phyloP scores from a whole-genome alignment of 257 asterid species.

The Rhazya stricta region DNA sequence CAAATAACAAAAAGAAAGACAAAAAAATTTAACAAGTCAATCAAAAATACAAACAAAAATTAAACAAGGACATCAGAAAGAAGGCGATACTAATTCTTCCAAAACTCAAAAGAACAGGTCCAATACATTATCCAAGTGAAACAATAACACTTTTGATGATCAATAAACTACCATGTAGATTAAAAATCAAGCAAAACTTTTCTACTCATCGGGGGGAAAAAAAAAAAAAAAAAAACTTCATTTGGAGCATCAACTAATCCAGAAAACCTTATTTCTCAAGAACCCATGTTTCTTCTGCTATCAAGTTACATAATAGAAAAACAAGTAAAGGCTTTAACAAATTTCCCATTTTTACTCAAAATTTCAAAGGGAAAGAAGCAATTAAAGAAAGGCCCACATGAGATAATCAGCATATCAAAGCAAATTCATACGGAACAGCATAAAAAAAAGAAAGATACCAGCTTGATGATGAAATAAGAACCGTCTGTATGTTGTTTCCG shows the following conservation, averaged over 20 bases:
- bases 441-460: neutral
- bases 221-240: neutral
- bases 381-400: constrained; percentile 13
- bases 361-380: neutral
- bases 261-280: neutral
- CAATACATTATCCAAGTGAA: neutral
- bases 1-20: neutral
- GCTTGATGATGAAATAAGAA: neutral
- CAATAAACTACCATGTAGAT: neutral
- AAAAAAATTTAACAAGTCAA: neutral
- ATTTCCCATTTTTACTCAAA: neutral
- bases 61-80: neutral
- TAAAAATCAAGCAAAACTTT: neutral
- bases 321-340: neutral
- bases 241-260: neutral
- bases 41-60: neutral
- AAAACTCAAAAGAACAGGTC: neutral
- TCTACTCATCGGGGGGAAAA: neutral
- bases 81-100: too few relatives aligned
- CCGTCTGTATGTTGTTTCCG: neutral
- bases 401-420: neutral
- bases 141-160: neutral
- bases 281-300: constrained; percentile 10
- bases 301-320: constrained; percentile 9
- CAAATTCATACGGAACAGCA: neutral